Base-by-base conservation (phyloP, 2,329 filamentous ascomycete genomes). In the Pseudogymnoascus destructans region DNA sequence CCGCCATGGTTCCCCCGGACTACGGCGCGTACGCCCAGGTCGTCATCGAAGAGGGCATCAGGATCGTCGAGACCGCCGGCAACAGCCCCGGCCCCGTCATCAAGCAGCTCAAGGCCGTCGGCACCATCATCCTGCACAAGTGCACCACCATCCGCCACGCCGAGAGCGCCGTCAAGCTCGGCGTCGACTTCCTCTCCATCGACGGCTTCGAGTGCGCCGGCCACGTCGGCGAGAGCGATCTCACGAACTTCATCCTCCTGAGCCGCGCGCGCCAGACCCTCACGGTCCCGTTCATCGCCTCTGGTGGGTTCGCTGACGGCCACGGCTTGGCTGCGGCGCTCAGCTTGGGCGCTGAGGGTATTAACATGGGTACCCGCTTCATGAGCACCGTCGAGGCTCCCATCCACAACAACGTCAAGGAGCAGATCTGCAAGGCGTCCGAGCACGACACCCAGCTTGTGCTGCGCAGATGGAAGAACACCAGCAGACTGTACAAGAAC, bases 331-430 rank as follows among this genome's bases (percentile, higher is more conserved):
- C 93, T 0, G 93, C 92, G 1, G 93, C 93, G 6, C 76, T 98
- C 65, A 85, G 86, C 38, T 79, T 98, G 10, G 93, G 93, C 33
- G 93, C 93, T 0, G 88, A 89, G 70, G 93, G 93, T 62, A 85
- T 97, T 74, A 98, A 98, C 74, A 98, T 98, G 93, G 93, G 93
- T 59, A 98, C 93, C 8, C 79, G 93, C 40, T 98, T 97, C 76
- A 95, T 98, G 88, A 92, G 87, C 75, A 97, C 93, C 0, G 78
- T 92, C 46, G 93, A 97, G 73, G 85, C 91, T 13, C 93, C 93
- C 0, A 87, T 98, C 63, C 93, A 98, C 74, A 71, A 82, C 55
- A 95, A 95, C 65, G 89, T 98, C 76, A 98, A 98, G 79, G 79
- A 95, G 71, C 79, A 87, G 64, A 98, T 98, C 67, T 90, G 96